Evolutionary conservation across 768 basidiomycete genomes (phyloP).

Genomic region (Macrolepiota fuliginosa): DNA sequence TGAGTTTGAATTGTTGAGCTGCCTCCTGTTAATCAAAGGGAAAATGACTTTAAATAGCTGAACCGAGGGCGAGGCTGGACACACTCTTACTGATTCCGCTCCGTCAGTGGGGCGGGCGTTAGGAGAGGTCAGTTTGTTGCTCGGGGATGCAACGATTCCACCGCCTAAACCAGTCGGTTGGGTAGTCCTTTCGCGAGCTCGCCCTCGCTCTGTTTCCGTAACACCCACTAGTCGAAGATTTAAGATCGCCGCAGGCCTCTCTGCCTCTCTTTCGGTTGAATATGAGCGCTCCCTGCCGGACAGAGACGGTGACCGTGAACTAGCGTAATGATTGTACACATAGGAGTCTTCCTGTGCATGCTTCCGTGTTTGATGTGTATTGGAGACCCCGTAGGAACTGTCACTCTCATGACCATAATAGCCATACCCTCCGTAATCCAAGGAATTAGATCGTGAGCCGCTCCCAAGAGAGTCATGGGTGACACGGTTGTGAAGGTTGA

Average conservation of each 20-base stretch:
- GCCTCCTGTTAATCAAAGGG: background rate
- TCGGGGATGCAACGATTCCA: constrained; percentile 8
- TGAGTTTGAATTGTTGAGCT: background rate
- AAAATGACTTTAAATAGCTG: background rate
- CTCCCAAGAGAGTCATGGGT: constrained; percentile 20
- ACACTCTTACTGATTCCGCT: background rate
- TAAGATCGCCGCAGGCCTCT: constrained; percentile 25
- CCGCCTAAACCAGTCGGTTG: constrained; percentile 4
- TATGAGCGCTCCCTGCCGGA: constrained; percentile 4
- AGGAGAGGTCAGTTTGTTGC: background rate
- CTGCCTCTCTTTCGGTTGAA: constrained; percentile 16
- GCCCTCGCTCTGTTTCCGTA: constrained; percentile 15
- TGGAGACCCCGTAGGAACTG: background rate
- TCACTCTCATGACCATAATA: constrained; percentile 14
- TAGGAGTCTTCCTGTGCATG: constrained; percentile 5
- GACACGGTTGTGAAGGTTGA: constrained; percentile 49
- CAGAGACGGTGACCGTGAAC: constrained; percentile 1
- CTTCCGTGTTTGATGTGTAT: background rate
- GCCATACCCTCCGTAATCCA: constrained; percentile 14
- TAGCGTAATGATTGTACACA: background rate
- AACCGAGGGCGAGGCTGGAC: background rate
- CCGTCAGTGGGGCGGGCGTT: background rate
- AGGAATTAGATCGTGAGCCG: constrained; percentile 25
- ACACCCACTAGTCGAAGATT: constrained; percentile 30
- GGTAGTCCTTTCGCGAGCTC: constrained; percentile 17